Evolutionary conservation across 2,329 filamentous ascomycete species (phyloP), one percentile per base, ranked within the genome.

Genomic region (Incumbomyces lentus): DNA sequence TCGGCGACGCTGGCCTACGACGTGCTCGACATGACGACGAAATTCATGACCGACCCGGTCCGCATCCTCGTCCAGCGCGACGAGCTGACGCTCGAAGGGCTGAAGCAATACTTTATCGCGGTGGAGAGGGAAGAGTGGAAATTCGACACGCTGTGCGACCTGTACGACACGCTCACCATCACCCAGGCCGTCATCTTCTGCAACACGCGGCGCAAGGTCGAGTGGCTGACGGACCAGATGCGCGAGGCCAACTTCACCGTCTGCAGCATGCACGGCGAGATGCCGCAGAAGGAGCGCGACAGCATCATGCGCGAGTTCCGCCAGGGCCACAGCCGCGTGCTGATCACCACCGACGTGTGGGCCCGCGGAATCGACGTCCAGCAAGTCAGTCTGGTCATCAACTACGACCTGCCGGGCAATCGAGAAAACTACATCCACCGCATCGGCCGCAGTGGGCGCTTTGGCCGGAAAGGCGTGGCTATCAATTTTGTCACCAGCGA

Each of bases 71-170:
- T 96, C 65, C 95, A 96, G 80, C 89, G 89, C 82, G 92, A 96
- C 68, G 92, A 98, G 66, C 72, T 98, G 73, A 98, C 92, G 2
- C 79, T 98, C 42, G 92, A 96, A 70, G 92, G 92, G 48, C 75
- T 98, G 43, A 96, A 96, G 73, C 92, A 98, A 67, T 98, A 95
- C 74, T 98, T 95, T 65, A 96, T 98, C 60, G 92, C 92, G 1
- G 92, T 96, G 16, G 92, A 98, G 69, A 96, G 95, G 73, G 92
- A 98, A 67, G 92, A 96, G 65, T 98, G 92, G 92, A 98, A 98
- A 68, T 95, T 98, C 59, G 92, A 98, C 65, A 98, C 92, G 2
- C 81, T 98, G 3, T 96, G 88, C 68, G 92, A 98, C 70, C 82
- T 98, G 48, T 98, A 98, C 75, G 92, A 98, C 65, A 96, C 92